Evolutionary conservation across 1,284 basidiomycete genomes (phyloP), one percentile per base, ranked within the genome.

Genomic region (Mycosarcoma mackinlayi): DNA sequence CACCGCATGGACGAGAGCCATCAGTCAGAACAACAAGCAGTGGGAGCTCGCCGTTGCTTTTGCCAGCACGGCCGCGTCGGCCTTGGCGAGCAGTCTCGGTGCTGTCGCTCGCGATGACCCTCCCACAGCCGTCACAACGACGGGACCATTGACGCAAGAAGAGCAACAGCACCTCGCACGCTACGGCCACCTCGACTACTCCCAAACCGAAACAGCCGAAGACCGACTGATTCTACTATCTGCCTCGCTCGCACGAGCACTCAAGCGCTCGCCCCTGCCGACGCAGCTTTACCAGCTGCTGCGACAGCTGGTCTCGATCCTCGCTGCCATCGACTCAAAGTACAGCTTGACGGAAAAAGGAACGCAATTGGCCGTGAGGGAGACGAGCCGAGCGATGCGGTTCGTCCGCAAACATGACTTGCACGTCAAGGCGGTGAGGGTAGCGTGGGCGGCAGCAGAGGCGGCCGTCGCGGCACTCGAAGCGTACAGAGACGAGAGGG

Each of bases 21-120:
- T 61, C 49, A 46, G 38, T 41, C 67, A 65, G 51, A 65, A 65
- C 53, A 62, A 62, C 55, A 55, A 60, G 40, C 73, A 75, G 51
- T 75, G 73, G 73, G 73, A 75, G 39, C 41, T 75, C 3, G 57
- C 69, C 13, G 66, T 63, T 9, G 70, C 73, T 1, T 69, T 75
- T 25, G 73, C 73, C 4, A 55, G 52, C 31, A 66, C 70, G 0
- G 70, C 70, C 13, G 73, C 73, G 0, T 66, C 55, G 14, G 70
- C 69, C 3, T 46, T 75, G 0, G 71, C 71, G 4, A 56, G 46
- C 27, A 73, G 70, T 42, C 48, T 75, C 1, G 63, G 70, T 7
- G 61, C 65, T 5, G 65, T 72, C 1, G 73, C 61, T 3, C 47
- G 52, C 14, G 48, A 37, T 33, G 47, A 47, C 5, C 24, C 34